Evolutionary conservation across 164 flowering plant species (phyloP), one percentile per base, ranked within the genome.

Genomic region (Malania oleifera): DNA sequence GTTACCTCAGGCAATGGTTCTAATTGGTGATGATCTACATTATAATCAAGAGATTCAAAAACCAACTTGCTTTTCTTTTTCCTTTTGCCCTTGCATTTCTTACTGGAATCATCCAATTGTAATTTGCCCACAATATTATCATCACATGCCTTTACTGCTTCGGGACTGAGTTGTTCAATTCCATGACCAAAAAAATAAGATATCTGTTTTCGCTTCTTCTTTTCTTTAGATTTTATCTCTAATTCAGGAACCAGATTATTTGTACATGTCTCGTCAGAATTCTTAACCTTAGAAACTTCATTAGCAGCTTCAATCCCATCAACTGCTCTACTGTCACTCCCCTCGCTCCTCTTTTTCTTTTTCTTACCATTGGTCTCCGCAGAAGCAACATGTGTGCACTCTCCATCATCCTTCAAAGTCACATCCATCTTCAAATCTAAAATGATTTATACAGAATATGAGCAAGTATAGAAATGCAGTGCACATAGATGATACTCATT

Each of bases 51-150:
- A 52, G 72, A 22, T 56, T 60, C 68, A 55, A 75, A 59, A 39
- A 22, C 57, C 54, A 46, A 50, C 61, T 73, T 78, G 51, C n/a
- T 59, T 57, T 72, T 69, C 67, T 72, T 83, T 56, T 66, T 74
- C 72, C 68, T 81, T 48, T 81, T 76, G 13, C 68, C 68, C 64
- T 76, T 78, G 20, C 63, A 2, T 49, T 66, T 72, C 62, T 70
- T 64, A 37, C 20, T 49, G 15, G 53, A 12, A 7, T 66, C 72
- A 56, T 59, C 65, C 23, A 35, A 22, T 35, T 58, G 57, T 28
- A 13, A 9, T 34, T 47, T 67, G 66, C 27, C 7, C 10, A 18
- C 57, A 18, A 19, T 34, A 34, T 38, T 48, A 22, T 43, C 52
- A 56, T 39, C 45, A 57, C 56, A 31, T 27, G 38, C 53, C 54